Base-by-base conservation (phyloP, 768 basidiomycete species). In the Thelephora aurantiotincta region DNA sequence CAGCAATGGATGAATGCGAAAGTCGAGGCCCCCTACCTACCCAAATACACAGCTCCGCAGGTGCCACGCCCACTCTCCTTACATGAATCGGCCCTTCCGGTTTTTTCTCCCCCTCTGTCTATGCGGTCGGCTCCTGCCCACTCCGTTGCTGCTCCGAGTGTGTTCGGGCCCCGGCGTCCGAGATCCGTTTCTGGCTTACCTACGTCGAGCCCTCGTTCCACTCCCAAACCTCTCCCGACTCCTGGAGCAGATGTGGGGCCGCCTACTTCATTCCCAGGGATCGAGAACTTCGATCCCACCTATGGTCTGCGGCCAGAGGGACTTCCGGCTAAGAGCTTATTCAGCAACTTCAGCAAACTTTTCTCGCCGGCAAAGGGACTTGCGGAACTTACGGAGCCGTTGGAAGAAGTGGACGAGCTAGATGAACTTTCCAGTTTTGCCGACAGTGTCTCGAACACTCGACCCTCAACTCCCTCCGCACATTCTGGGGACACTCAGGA, bases 1-100 rank as follows among this genome's bases (percentile, higher is more conserved):
- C 94, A 98, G 60, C 83, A 88, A 58, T 98, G 94, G 94, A 79
- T 97, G 36, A 87, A 83, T 58, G 84, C 87, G 18, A 91, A 87
- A 60, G 90, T 96, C 0, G 91, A 96, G 59, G 77, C 87, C n/a
- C 90, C 90, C 0, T 92, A 92, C 63, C 67, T 86, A 34, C 65
- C 73, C 34, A 81, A 78, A 56, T 67, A 68, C 13, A 70, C 71
- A 6, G 65, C 67, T 1, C 58, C 65, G 43, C 50, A 51, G 5
- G 41, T 43, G 22, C 23, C 49, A 1, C 55, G 43, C 45, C 43
- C 48, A 35, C 58, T 51, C 22, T 41, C 38, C 14, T 22, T 41
- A 16, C 18, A 41, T 41, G 18, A 41, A 41, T 14, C 4, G 2
- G 14, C 48, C 30, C 41, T 54, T 2, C 51, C 50, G 6, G 38